phyloP scores from a whole-genome alignment of 2,329 filamentous ascomycete genomes.

The Xylaria sp. region DNA sequence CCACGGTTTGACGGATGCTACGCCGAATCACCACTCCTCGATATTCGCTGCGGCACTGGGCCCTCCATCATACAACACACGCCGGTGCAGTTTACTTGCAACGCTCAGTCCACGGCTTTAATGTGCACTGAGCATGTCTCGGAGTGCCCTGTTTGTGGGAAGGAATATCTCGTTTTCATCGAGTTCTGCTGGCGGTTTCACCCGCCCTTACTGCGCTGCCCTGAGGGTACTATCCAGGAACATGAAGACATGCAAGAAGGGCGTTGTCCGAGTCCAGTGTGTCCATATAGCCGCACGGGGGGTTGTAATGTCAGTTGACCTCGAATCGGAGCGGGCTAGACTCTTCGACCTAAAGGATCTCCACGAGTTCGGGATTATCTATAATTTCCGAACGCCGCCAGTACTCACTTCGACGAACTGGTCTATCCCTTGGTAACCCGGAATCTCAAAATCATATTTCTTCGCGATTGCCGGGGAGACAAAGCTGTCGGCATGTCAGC shows the following conservation, averaged over 20 bases:
- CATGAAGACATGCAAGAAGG: conserved; percentile 63
- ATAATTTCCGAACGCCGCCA: conserved; percentile 63
- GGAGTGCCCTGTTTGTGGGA: conserved; percentile 69
- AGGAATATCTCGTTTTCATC: conserved; percentile 68
- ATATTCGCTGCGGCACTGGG: conserved; percentile 44
- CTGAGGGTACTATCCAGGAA: conserved; percentile 55
- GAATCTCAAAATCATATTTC: conserved; percentile 88
- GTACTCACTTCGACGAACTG: conserved; percentile 82
- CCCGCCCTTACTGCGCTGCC: conserved; percentile 61
- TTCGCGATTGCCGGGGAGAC: conserved; percentile 79
- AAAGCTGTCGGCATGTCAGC: conserved; percentile 67
- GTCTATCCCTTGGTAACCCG: conserved; percentile 85
- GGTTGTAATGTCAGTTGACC: conserved; percentile 66
- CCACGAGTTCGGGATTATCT: conserved; percentile 39
- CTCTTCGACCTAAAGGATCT: neutral
- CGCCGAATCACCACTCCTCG: conserved; percentile 41
- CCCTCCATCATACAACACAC: conserved; percentile 38
- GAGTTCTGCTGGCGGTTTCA: conserved; percentile 65
- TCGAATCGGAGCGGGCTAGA: conserved; percentile 11
- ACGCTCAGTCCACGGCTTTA: conserved; percentile 53
- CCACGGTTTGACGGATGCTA: conserved; percentile 46
- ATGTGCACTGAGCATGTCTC: conserved; percentile 70
- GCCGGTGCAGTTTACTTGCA: conserved; percentile 33
- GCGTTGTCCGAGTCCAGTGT: conserved; percentile 68
- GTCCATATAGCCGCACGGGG: conserved; percentile 67